Evolutionary conservation across 106 monocot species (phyloP), one percentile per base, ranked within the genome.

Genomic region (Dactylorhiza incarnata): DNA sequence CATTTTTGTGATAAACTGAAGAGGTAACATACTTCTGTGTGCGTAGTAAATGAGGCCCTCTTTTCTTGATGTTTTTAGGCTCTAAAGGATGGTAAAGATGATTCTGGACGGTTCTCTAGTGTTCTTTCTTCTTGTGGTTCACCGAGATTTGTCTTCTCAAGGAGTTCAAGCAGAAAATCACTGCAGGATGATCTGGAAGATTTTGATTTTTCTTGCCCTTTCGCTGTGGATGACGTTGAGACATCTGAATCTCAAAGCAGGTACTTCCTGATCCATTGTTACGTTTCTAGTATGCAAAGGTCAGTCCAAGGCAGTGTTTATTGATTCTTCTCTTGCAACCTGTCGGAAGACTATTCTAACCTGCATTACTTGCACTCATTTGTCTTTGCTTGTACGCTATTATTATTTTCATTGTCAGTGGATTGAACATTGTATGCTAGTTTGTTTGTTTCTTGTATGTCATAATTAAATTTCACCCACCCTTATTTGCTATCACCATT

Each of bases 201-300:
- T 73, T 47, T 77, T 23, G 95, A 86, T 66, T 85, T 87, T 48
- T 87, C 81, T 71, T 94, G 79, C 59, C 94, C 89, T 47, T 99
- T 99, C 87, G 94, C 88, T 54, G 89, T 99, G 45, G 99, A 99
- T 82, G 92, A 99, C 77, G 82, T 99, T 74, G 94, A 91, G 83
- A 74, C 83, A 43, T 79, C 92, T 47, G 88, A 90, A 78, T 87
- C 89, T 20, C 94, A 88, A 74, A 77, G 72, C 63, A 86, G 97
- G 97, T 99, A 86, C 49, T 75, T 71, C 52, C 43, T 68, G 1
- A 68, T 45, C 45, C 6, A 3, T 69, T 24, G 17, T 69, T 25
- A 24, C 4, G 17, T 46, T 69, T 69, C 16, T 46, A 12, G 5
- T 9, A 29, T 65, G 9, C 9, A 9, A 65, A 65, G 23, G 23